A percentile compares a stretch with the other conserved stretches of the same genome.
Conservation (phyloP, 1,284 basidiomycete species). For the Pterulicium gracile region DNA sequence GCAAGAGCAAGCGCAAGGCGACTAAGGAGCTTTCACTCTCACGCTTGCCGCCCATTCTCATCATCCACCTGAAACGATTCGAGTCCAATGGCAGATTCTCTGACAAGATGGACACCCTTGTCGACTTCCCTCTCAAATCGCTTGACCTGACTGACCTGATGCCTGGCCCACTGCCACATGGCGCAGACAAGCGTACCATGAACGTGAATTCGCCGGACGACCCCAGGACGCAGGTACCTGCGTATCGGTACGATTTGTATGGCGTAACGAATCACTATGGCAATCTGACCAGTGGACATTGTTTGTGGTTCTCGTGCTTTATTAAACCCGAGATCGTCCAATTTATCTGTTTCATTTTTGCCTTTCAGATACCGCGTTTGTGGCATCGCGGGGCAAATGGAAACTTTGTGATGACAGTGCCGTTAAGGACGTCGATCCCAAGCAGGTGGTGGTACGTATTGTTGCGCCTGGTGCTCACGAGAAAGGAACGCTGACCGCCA, state of each 20-base stretch:
- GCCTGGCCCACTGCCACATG: slow-evolving; percentile 68
- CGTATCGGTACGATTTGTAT: slow-evolving; percentile 84
- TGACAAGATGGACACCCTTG: slow-evolving; percentile 87
- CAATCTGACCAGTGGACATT: slow-evolving; percentile 84
- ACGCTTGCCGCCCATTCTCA: slow-evolving; percentile 84
- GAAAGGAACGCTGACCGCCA: slow-evolving; percentile 9
- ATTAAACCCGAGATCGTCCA: slow-evolving; percentile 1
- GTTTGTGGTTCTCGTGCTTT: slow-evolving; percentile 37
- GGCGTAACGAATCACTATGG: slow-evolving; percentile 91
- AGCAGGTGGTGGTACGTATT: slow-evolving; percentile 74
- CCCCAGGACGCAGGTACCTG: slow-evolving; percentile 71
- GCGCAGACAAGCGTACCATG: slow-evolving; percentile 35
- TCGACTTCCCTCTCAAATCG: slow-evolving; percentile 77
- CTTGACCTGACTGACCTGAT: slow-evolving; percentile 91
- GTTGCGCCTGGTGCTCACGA: not conserved
- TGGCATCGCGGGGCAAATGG: slow-evolving; percentile 75
- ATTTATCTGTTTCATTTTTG: too few species aligned
- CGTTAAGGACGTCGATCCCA: slow-evolving; percentile 55
- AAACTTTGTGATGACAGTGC: slow-evolving; percentile 83
- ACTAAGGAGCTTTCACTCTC: slow-evolving; percentile 84
- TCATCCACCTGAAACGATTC: slow-evolving; percentile 97
- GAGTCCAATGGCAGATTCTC: slow-evolving; percentile 88
- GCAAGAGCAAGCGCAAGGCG: slow-evolving; percentile 78
- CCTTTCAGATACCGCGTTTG: slow-evolving; percentile 70
- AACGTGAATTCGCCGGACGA: slow-evolving; percentile 47